These are phyloP conservation scores for Talaromyces sp. DNA, from an alignment of 2,329 filamentous ascomycete species.

Conservation along the genomic window DNA sequence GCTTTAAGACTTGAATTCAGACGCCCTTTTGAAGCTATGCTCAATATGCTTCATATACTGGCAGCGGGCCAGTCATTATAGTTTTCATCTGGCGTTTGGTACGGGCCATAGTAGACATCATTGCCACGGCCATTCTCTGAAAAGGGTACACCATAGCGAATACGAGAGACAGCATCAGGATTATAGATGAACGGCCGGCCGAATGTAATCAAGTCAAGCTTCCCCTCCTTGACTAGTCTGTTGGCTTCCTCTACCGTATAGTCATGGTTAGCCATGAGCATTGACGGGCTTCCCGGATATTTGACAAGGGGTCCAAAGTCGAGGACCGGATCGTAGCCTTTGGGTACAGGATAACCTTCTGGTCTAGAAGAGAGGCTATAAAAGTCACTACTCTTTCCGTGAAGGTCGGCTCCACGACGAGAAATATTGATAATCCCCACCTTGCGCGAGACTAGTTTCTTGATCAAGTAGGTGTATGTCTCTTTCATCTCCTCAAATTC, in stretches of 20 bases:
- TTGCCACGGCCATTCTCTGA: constrained; percentile 27
- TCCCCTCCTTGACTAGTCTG: constrained; percentile 16
- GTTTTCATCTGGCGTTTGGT: constrained; percentile 24
- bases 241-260: constrained; percentile 28
- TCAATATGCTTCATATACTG: not conserved
- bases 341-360: not conserved
- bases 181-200: not conserved
- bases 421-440: not conserved
- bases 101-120: constrained; percentile 29
- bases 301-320: constrained; percentile 30
- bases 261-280: constrained; percentile 30
- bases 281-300: constrained; percentile 28
- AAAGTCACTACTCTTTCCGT: not conserved
- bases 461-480: constrained; percentile 22
- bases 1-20: not conserved
- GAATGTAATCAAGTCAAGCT: not conserved
- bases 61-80: constrained; percentile 26
- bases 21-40: not conserved
- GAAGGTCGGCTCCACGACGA: not conserved
- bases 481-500: constrained; percentile 24
- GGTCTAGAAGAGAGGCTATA: not conserved
- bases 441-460: constrained; percentile 17
- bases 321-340: constrained; percentile 10
- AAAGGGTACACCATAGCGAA: not conserved
- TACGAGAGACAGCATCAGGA: not conserved